These are phyloP conservation scores for Boletellus deceptivus DNA, from an alignment of 1,284 basidiomycete genomes.

Conservation along the genomic window DNA sequence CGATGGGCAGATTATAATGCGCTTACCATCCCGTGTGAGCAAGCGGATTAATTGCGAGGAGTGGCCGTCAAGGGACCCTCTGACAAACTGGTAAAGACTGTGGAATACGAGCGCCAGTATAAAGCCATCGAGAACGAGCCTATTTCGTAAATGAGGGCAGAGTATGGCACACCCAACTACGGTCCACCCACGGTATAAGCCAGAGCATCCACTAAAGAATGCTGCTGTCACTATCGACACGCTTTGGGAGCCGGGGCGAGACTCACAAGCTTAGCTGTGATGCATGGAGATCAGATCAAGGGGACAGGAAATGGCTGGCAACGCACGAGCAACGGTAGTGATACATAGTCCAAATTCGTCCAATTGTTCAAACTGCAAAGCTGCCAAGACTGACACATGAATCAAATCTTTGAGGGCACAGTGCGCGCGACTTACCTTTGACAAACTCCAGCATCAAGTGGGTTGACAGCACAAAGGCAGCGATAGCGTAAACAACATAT, in stretches of 20 bases:
- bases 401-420: not conserved
- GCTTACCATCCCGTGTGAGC: slow-evolving; percentile 24
- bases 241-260: not conserved
- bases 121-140: slow-evolving; percentile 17
- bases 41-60: slow-evolving; percentile 12
- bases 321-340: slow-evolving; percentile 12
- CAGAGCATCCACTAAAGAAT: slow-evolving; percentile 16
- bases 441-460: not conserved
- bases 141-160: not conserved
- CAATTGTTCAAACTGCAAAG: slow-evolving; percentile 6
- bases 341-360: slow-evolving; percentile 15
- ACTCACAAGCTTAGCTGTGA: slow-evolving; percentile 16
- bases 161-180: not conserved
- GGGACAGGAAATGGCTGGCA: not conserved
- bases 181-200: slow-evolving; percentile 13
- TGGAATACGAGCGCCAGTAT: slow-evolving; percentile 6
- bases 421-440: slow-evolving; percentile 8
- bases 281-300: not conserved
- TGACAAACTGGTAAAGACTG: slow-evolving; percentile 5
- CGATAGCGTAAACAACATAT: slow-evolving; percentile 13
- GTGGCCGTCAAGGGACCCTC: not conserved
- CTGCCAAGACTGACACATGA: not conserved
- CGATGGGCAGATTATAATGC: not conserved
- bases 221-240: not conserved
- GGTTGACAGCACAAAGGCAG: slow-evolving; percentile 1